These are phyloP conservation scores for Fagopyrum esculentum DNA, from an alignment of 148 eudicot genomes.

Conservation along the genomic window DNA sequence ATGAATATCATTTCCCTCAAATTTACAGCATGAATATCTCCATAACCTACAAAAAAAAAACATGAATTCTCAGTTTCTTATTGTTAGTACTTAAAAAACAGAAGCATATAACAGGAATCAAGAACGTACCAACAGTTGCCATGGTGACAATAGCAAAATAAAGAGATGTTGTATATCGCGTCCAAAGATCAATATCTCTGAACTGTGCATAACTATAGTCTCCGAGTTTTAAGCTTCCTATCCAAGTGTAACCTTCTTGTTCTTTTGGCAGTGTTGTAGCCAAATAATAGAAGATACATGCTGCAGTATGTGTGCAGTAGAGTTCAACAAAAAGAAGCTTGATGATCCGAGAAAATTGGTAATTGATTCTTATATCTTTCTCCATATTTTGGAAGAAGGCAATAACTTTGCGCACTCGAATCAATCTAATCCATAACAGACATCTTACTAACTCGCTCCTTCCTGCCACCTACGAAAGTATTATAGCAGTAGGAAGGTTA, in stretches of 20 bases:
- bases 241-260: slow-evolving; percentile 93
- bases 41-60: slow-evolving; percentile 43
- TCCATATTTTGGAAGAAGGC: slow-evolving; percentile 59
- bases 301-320: slow-evolving; percentile 96
- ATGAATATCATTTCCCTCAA: slow-evolving; percentile 69
- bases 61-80: background rate
- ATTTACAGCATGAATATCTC: slow-evolving; percentile 77
- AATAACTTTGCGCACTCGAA: slow-evolving; percentile 56
- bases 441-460: slow-evolving; percentile 65
- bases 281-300: slow-evolving; percentile 85
- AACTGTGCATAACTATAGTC: slow-evolving; percentile 73
- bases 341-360: slow-evolving; percentile 63
- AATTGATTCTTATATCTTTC: slow-evolving; percentile 88
- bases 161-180: slow-evolving; percentile 60
- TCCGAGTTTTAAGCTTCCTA: slow-evolving; percentile 83
- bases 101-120: background rate
- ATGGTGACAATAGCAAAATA: slow-evolving; percentile 93
- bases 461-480: slow-evolving; percentile 44
- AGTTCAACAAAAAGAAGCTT: slow-evolving; percentile 79
- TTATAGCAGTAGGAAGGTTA: background rate
- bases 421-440: slow-evolving; percentile 72
- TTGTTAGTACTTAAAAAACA: background rate
- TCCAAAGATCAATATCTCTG: slow-evolving; percentile 79
- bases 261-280: slow-evolving; percentile 74
- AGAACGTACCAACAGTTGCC: slow-evolving; percentile 87